These are phyloP conservation scores for Zygoascus tannicola DNA, from an alignment of 805 yeast species.

Conservation along the genomic window DNA sequence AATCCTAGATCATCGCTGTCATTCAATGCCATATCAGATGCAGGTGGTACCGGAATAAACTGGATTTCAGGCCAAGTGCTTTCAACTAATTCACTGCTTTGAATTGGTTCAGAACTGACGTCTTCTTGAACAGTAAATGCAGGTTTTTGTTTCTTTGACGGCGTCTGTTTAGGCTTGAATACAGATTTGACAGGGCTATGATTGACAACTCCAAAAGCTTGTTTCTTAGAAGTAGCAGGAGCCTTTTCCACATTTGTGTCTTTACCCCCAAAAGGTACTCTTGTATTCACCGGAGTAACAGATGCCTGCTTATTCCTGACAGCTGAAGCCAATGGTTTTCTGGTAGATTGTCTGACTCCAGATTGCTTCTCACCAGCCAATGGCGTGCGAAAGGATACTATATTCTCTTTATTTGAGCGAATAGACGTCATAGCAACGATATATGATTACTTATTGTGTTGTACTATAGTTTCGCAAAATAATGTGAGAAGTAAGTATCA, in stretches of 20 bases:
- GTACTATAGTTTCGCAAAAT: no score
- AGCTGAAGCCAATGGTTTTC: constrained; percentile 3
- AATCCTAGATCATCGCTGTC: constrained; percentile 2
- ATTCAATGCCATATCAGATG: background rate
- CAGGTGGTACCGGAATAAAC: background rate
- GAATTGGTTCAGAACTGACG: background rate
- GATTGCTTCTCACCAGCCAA: background rate
- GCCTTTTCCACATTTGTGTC: constrained; percentile 11
- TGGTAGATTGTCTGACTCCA: background rate
- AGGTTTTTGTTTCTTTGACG: constrained; percentile 1
- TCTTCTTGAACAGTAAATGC: constrained; percentile 2
- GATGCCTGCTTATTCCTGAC: background rate
- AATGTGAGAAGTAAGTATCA: no score
- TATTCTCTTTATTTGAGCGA: constrained; percentile 17
- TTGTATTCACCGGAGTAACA: constrained; percentile 2
- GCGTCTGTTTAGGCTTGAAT: background rate
- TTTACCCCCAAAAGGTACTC: constrained; percentile 21
- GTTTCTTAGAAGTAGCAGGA: background rate
- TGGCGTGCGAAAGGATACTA: constrained; percentile 11
- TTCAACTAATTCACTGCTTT: background rate
- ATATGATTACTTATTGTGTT: no score
- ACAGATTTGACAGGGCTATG: background rate
- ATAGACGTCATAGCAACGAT: constrained; percentile 6
- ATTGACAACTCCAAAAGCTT: background rate
- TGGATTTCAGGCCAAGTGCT: background rate